A percentile compares a stretch with the other conserved stretches of the same genome.
Evolutionary conservation across 768 basidiomycete genomes (phyloP).

Genomic region (Psilocybe subaeruginosa): DNA sequence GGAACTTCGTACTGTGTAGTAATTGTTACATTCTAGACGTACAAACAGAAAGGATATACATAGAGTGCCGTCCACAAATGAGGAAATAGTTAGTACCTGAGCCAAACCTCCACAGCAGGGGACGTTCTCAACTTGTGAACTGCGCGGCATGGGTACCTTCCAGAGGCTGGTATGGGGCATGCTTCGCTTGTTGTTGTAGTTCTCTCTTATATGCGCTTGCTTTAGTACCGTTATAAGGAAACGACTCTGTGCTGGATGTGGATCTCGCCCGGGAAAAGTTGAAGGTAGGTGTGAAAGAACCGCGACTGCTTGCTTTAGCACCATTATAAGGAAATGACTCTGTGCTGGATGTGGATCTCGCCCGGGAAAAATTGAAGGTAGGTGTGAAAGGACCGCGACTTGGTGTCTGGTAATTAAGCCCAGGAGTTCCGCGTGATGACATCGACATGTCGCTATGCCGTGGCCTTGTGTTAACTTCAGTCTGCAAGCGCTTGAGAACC

Average conservation of each 20-base stretch:
- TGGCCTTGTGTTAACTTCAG: not conserved
- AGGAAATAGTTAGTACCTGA: no score
- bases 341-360: not conserved
- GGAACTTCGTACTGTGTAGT: no score
- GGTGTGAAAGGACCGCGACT: conserved; percentile 3
- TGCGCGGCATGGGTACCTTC: conserved; percentile 37
- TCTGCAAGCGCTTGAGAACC: conserved; percentile 2
- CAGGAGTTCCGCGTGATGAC: not conserved
- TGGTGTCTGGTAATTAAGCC: not conserved
- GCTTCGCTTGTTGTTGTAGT: conserved; percentile 32
- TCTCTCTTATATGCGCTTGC: conserved; percentile 39
- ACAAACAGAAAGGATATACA: not conserved
- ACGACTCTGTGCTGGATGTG: conserved; percentile 29
- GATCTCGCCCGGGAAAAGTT: conserved; percentile 3
- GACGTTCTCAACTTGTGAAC: not conserved
- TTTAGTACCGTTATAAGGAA: conserved; percentile 37
- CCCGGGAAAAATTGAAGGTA: not conserved
- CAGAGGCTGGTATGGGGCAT: conserved; percentile 38
- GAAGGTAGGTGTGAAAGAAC: conserved; percentile 7
- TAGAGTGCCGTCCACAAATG: no score
- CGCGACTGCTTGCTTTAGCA: not conserved
- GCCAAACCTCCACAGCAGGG: not conserved
- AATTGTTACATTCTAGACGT: not conserved
- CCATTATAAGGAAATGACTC: conserved; percentile 8
- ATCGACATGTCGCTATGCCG: not conserved